Evolutionary conservation across 2,329 filamentous ascomycete genomes (phyloP), one percentile per base, ranked within the genome.

Genomic region (Bipolaris sorokiniana): DNA sequence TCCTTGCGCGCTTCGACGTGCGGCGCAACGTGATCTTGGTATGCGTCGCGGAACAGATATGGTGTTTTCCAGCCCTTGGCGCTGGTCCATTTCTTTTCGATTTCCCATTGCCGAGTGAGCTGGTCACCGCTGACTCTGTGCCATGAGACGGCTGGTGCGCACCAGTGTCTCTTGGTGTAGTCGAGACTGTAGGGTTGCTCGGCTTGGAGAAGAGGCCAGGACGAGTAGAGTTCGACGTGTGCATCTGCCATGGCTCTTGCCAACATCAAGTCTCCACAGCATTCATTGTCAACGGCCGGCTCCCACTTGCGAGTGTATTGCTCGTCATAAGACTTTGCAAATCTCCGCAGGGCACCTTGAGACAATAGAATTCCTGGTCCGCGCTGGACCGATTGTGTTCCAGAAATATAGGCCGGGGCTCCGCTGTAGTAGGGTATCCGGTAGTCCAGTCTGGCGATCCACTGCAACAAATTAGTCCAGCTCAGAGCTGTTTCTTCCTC

Each of bases 351-450:
- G 0, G 80, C 78, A 5, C 75, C 71, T 22, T 76, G 70, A 0
- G 79, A 80, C 7, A 81, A 58, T 16, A 81, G 49, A 20, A 80
- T 80, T 2, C 77, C 79, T 7, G 77, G 70, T 4, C 78, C 78
- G 28, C 76, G 74, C 51, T 81, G 79, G 0, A 75, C 79, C 34
- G 80, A 78, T 2, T 75, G 65, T 2, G 76, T 63, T 3, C 72
- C 61, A 40, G 74, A 74, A 16, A 80, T 71, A 54, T 67, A 70
- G 13, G 70, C 65, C 11, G 75, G 76, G 0, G 73, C 74, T 33
- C 79, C 79, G n/a, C 71, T 71, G 55, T 80, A 80, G 57, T 79
- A 73, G 2, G 75, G 71, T 33, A 78, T 77, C n/a, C 72, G 69
- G 33, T 72, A 72, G 51, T 80, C 76, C 7, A 80, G 66, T 11